phyloP scores from a whole-genome alignment of 176 grass and related monocot genomes.

The Juncus effusus region DNA sequence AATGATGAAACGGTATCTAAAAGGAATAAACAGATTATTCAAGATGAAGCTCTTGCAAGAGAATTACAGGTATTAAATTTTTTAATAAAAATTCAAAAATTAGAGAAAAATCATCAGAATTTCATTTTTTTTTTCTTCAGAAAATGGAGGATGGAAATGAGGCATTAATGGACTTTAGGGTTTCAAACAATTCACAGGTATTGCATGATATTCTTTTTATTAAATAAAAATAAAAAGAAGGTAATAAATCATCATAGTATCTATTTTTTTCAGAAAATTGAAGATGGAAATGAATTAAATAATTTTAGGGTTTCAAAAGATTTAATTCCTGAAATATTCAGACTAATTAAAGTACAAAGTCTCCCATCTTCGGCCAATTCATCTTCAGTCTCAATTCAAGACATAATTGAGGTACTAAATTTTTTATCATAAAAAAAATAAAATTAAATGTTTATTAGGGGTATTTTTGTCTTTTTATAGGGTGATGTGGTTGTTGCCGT shows the following conservation, averaged over 20 bases:
- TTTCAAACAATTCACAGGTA: too few species aligned
- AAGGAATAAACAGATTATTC: slow-evolving; percentile 56
- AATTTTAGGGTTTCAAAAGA: slow-evolving; percentile 41
- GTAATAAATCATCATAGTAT: background rate
- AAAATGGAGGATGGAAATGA: too few species aligned
- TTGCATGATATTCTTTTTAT: too few species aligned
- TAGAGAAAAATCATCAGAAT: too few species aligned
- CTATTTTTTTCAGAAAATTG: slow-evolving; percentile 8
- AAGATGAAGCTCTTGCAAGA: slow-evolving; percentile 64
- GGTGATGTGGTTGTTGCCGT: slow-evolving; percentile 69
- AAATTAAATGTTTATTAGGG: background rate
- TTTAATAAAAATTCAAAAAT: too few species aligned
- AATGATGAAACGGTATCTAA: slow-evolving; percentile 29
- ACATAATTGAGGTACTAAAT: slow-evolving; percentile 75
- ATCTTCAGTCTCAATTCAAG: slow-evolving; percentile 60
- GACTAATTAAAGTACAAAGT: slow-evolving; percentile 76
- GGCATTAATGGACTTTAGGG: too few species aligned
- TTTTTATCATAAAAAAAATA: too few species aligned
- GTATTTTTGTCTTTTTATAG: slow-evolving; percentile 34
- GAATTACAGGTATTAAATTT: slow-evolving; percentile 36
- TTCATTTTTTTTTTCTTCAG: too few species aligned
- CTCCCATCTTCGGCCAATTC: slow-evolving; percentile 75
- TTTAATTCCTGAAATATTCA: slow-evolving; percentile 42
- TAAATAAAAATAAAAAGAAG: too few species aligned
- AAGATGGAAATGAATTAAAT: slow-evolving; percentile 13